A percentile compares a stretch with the other conserved stretches of the same genome.
Conservation (phyloP, 176 grass and related monocot genomes). For the Oryza longistaminata region DNA sequence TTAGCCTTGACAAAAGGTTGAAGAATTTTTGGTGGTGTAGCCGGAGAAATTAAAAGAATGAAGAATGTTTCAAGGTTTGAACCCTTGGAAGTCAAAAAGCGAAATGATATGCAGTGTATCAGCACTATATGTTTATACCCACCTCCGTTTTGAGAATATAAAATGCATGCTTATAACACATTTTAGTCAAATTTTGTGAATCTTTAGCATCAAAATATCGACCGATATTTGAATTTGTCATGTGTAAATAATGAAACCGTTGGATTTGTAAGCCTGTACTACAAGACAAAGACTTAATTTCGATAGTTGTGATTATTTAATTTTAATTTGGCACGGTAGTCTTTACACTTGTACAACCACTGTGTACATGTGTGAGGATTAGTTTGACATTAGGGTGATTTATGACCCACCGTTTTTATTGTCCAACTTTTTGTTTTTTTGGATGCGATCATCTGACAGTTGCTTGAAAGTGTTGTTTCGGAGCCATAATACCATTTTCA, state of each 20-base stretch:
- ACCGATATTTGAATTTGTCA: too few species aligned
- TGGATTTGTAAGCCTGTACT: too few species aligned
- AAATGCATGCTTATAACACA: too few species aligned
- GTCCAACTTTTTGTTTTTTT: not conserved
- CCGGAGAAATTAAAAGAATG: not conserved
- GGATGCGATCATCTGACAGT: not conserved
- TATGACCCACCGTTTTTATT: not conserved
- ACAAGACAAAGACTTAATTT: not conserved
- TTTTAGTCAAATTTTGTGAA: too few species aligned
- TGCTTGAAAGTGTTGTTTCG: not conserved
- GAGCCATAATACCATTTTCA: not conserved
- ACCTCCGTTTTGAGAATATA: too few species aligned
- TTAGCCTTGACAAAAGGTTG: not conserved
- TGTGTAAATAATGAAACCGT: too few species aligned
- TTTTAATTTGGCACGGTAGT: not conserved
- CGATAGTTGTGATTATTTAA: not conserved
- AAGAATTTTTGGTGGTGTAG: not conserved
- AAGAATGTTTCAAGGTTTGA: slow-evolving; percentile 5
- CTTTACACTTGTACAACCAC: not conserved
- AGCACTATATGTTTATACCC: too few species aligned
- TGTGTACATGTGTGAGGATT: not conserved
- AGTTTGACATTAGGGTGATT: not conserved
- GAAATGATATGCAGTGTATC: too few species aligned
- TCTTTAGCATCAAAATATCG: too few species aligned
- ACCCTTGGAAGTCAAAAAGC: not conserved